Base-by-base conservation (phyloP, 2,329 filamentous ascomycete genomes). In the Colletotrichum tropicicola region DNA sequence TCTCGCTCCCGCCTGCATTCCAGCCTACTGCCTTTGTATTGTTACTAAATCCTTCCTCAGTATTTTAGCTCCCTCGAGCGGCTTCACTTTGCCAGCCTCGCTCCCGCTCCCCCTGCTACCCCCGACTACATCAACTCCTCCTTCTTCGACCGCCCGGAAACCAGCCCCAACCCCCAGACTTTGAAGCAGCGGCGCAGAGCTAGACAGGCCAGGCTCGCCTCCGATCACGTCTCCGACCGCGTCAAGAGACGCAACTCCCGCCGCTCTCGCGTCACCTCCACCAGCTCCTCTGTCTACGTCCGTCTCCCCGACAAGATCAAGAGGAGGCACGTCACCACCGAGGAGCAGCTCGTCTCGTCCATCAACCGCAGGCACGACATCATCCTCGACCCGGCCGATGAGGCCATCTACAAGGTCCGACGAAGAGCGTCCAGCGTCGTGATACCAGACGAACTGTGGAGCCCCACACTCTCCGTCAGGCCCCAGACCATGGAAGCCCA, bases 51-150 rank as follows among this genome's bases (percentile, higher is more conserved):
- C 21, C 35, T 67, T 62, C 52, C 28, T 58, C 75, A 93, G 87
- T 92, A 91, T 79, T 92, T 93, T 79, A 92, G 90, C 30, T 89
- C 87, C 7, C 83, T 91, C 68, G 91, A 93, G 77, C 86, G 90
- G 62, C 83, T 92, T 63, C 87, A 88, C 70, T 88, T 93, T 74
- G 63, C 59, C 45, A 63, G 32, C 45, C 52, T 65, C 15, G 54
- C 68, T 12, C 59, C 65, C 19, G 52, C 67, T 27, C 41, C 66
- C 28, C 47, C 51, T 45, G 59, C 65, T 27, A 44, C 57, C n/a
- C 23, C 60, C 32, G 37, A 61, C 19, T 45, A 59, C 19, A 37
- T 66, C 6, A 64, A 70, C 45, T 19, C 41, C 45, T 19, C 41
- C 64, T 62, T 52, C 51, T 30, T 47, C 23, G 30, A 41, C 15